Evolutionary conservation across 495 filamentous ascomycete genomes (phyloP).

Genomic region (Xylaria curta): DNA sequence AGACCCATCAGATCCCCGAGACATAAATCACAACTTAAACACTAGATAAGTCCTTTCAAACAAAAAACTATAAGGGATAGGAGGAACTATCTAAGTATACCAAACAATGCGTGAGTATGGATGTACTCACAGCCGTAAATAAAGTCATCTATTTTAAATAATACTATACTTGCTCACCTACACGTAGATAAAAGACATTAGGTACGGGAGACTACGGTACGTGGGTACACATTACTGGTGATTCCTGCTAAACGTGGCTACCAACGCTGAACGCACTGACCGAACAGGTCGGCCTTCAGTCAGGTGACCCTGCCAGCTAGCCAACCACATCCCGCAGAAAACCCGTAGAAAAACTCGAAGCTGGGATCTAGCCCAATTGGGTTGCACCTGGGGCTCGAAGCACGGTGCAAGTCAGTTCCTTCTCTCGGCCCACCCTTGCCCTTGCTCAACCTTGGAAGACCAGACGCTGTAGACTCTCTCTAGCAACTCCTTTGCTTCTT

Average conservation of each 20-base stretch:
- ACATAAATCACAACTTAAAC: background rate
- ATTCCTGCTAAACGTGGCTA: background rate
- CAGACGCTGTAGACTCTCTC: constrained; percentile 20
- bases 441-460: constrained; percentile 15
- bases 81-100: background rate
- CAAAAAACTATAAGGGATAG: background rate
- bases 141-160: too few relatives aligned
- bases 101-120: background rate
- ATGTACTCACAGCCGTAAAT: background rate
- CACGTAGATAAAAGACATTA: background rate
- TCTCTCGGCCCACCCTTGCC: constrained; percentile 13
- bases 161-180: too few relatives aligned
- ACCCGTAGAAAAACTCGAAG: constrained; percentile 15
- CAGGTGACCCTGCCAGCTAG: constrained; percentile 16
- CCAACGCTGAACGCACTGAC: background rate
- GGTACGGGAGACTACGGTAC: background rate
- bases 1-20: background rate
- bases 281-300: constrained; percentile 8
- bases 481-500: constrained; percentile 30
- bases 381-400: constrained; percentile 6
- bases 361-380: constrained; percentile 15
- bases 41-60: background rate
- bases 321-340: constrained; percentile 9
- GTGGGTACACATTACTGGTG: constrained; percentile 18
- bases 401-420: constrained; percentile 28